phyloP scores from a whole-genome alignment of 2,329 filamentous ascomycete genomes.

The Coniochaeta sp. region DNA sequence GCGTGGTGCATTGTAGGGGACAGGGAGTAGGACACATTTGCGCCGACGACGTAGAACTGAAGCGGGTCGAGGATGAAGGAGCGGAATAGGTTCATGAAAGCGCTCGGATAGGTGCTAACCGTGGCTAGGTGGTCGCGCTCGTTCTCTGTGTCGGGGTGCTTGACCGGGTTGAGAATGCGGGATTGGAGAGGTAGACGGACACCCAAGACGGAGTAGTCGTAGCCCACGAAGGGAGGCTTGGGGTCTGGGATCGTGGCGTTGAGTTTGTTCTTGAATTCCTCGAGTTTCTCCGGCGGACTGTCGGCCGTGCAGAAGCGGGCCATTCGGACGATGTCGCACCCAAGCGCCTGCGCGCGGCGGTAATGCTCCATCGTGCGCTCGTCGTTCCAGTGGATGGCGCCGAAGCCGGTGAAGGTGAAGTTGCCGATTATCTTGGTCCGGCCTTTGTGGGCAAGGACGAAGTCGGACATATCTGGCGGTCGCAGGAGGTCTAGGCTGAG shows the following conservation, averaged over 20 bases:
- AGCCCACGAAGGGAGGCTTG: conserved; percentile 40
- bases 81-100: conserved; percentile 51
- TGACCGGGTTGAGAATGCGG: conserved; percentile 46
- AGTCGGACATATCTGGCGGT: conserved; percentile 36
- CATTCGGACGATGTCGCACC: conserved; percentile 56
- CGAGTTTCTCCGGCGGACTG: conserved; percentile 39
- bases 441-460: conserved; percentile 44
- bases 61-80: conserved; percentile 56
- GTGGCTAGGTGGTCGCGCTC: conserved; percentile 34
- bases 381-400: conserved; percentile 46
- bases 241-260: conserved; percentile 31
- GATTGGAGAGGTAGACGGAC: conserved; percentile 29
- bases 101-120: conserved; percentile 46
- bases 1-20: conserved; percentile 67
- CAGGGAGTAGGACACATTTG: conserved; percentile 60
- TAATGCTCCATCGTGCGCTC: conserved; percentile 45
- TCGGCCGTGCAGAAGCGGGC: conserved; percentile 50
- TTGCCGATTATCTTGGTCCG: conserved; percentile 55
- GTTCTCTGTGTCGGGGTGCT: conserved; percentile 33
- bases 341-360: conserved; percentile 42
- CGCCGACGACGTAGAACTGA: conserved; percentile 62
- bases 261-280: conserved; percentile 42
- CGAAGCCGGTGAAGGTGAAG: conserved; percentile 37
- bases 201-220: conserved; percentile 37
- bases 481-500: conserved; percentile 55